Percentiles rank a stretch among this genome's conserved stretches.
phyloP scores from a whole-genome alignment of 202 grass and related monocot species.

The Setaria italica region DNA sequence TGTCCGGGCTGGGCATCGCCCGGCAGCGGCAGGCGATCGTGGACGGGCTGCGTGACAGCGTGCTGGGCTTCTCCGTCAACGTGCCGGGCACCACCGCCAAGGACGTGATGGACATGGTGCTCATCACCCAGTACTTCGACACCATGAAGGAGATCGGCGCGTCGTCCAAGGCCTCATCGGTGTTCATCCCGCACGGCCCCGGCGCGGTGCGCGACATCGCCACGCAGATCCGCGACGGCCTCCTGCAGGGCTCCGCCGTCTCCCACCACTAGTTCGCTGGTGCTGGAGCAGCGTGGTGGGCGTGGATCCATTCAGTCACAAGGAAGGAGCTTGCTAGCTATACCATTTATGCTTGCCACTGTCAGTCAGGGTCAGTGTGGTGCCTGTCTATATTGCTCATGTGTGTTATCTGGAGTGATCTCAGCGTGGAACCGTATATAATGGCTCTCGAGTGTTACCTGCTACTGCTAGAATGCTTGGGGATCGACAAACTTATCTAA shows the following conservation, averaged over 20 bases:
- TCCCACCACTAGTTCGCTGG: background rate
- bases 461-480: background rate
- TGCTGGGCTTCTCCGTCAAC: slow-evolving; percentile 59
- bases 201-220: slow-evolving; percentile 73
- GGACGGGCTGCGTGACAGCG: slow-evolving; percentile 61
- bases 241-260: slow-evolving; percentile 53
- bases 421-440: background rate
- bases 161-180: slow-evolving; percentile 56
- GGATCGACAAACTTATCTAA: background rate
- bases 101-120: slow-evolving; percentile 78
- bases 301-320: background rate
- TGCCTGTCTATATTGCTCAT: slow-evolving; percentile 24
- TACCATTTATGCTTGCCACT: background rate
- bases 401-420: background rate
- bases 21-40: slow-evolving; percentile 68
- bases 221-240: slow-evolving; percentile 66
- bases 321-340: background rate
- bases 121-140: slow-evolving; percentile 73
- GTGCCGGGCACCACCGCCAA: slow-evolving; percentile 62
- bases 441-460: background rate
- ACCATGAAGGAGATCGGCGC: slow-evolving; percentile 73
- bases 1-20: slow-evolving; percentile 57
- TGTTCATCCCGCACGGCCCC: slow-evolving; percentile 78
- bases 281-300: background rate
- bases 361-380: background rate